Conservation (phyloP, 805 yeast species). For the Candida andamanensis region DNA sequence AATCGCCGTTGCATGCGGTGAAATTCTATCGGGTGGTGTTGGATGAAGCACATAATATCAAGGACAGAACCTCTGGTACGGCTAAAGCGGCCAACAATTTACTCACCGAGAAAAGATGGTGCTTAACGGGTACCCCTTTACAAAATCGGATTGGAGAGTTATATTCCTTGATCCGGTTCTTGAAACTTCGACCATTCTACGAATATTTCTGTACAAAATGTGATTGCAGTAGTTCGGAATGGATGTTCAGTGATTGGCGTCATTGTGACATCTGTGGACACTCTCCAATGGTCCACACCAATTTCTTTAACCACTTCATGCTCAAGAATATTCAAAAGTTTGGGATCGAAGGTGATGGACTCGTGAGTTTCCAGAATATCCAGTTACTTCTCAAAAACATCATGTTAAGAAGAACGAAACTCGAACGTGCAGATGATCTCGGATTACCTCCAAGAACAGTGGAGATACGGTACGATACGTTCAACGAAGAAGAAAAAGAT, state of each 20-base stretch:
- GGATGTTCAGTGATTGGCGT: constrained; percentile 81
- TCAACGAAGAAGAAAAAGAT: constrained; percentile 94
- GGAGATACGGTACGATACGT: constrained; percentile 77
- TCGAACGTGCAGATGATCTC: constrained; percentile 94
- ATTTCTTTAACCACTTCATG: constrained; percentile 93
- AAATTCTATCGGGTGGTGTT: constrained; percentile 80
- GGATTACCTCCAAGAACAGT: constrained; percentile 97
- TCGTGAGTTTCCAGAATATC: constrained; percentile 69
- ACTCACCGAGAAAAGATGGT: constrained; percentile 74
- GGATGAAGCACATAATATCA: constrained; percentile 97
- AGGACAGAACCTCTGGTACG: constrained; percentile 89
- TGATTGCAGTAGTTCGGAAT: constrained; percentile 72
- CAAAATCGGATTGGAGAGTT: constrained; percentile 96
- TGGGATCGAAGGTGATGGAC: constrained; percentile 80
- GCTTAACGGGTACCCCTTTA: constrained; percentile 92
- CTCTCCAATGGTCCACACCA: constrained; percentile 91
- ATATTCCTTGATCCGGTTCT: constrained; percentile 83
- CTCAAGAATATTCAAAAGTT: constrained; percentile 86
- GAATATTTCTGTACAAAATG: constrained; percentile 92
- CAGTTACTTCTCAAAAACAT: constrained; percentile 70
- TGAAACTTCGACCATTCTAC: constrained; percentile 81
- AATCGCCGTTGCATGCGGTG: constrained; percentile 66
- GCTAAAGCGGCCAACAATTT: constrained; percentile 84
- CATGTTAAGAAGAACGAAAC: constrained; percentile 91
- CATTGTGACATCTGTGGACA: constrained; percentile 87